A percentile compares a stretch with the other conserved stretches of the same genome.
Evolutionary conservation across 1,284 basidiomycete genomes (phyloP).

Genomic region (Melanopsichium pennsylvanicum): DNA sequence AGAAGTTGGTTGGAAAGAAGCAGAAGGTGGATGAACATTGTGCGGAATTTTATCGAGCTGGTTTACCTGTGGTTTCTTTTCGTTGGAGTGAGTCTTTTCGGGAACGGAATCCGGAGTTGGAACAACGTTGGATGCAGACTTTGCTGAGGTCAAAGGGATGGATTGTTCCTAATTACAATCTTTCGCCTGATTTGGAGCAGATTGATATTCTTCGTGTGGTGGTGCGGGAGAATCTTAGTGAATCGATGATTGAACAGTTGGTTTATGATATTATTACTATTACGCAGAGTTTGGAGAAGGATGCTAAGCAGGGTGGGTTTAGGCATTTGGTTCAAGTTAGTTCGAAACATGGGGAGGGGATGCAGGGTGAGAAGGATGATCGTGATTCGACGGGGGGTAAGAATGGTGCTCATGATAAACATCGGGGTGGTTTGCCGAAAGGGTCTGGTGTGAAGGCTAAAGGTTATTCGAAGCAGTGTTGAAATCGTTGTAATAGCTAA

Average conservation of each 20-base stretch:
- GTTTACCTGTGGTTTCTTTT: constrained; percentile 91
- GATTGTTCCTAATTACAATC: constrained; percentile 68
- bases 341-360: neutral
- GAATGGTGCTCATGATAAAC: constrained; percentile 42
- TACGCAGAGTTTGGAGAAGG: constrained; percentile 50
- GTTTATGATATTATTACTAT: constrained; percentile 61
- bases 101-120: constrained; percentile 50
- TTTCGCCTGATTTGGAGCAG: constrained; percentile 49
- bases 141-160: constrained; percentile 79
- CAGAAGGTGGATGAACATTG: constrained; percentile 54
- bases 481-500: constrained; percentile 4
- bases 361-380: constrained; percentile 1
- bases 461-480: constrained; percentile 62
- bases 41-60: constrained; percentile 74
- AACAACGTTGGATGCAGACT: constrained; percentile 90
- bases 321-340: constrained; percentile 25
- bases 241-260: constrained; percentile 60
- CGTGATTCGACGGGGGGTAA: constrained; percentile 9
- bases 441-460: constrained; percentile 39
- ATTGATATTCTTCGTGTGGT: constrained; percentile 63
- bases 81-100: constrained; percentile 75
- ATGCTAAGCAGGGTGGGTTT: constrained; percentile 24
- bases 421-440: constrained; percentile 34
- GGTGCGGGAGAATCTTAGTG: constrained; percentile 58
- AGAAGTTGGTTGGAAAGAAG: constrained; percentile 66